A percentile compares a stretch with the other conserved stretches of the same genome.
These are phyloP conservation scores for Komagataea norvegica DNA, from an alignment of 1,139 yeast genomes.

Conservation along the genomic window DNA sequence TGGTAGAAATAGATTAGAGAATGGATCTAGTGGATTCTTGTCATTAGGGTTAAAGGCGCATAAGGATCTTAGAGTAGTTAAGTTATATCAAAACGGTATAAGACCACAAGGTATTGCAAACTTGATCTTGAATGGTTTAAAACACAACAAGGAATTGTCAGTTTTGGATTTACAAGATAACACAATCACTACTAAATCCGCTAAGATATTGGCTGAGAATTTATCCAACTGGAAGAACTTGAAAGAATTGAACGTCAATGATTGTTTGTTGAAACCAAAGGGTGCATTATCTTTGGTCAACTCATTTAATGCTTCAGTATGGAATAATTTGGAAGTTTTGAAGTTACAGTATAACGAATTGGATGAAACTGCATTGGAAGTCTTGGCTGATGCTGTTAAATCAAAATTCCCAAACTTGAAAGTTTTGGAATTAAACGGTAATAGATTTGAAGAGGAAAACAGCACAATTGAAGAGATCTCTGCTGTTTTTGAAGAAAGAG, in stretches of 20 bases:
- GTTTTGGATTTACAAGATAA: slow-evolving; percentile 90
- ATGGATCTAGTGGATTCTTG: slow-evolving; percentile 79
- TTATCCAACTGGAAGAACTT: slow-evolving; percentile 54
- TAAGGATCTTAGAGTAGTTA: slow-evolving; percentile 58
- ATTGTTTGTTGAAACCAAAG: slow-evolving; percentile 74
- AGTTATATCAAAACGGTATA: slow-evolving; percentile 92
- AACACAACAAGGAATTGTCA: slow-evolving; percentile 53
- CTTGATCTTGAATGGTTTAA: slow-evolving; percentile 69
- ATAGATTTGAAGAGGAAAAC: slow-evolving; percentile 78
- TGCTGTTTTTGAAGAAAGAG: slow-evolving; percentile 65
- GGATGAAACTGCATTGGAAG: slow-evolving; percentile 56
- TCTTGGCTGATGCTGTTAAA: slow-evolving; percentile 49
- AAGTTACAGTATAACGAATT: slow-evolving; percentile 89
- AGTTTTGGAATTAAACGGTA: slow-evolving; percentile 82
- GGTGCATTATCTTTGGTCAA: slow-evolving; percentile 60
- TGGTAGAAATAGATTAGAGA: slow-evolving; percentile 94
- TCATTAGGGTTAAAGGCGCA: slow-evolving; percentile 77
- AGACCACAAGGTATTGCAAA: slow-evolving; percentile 87
- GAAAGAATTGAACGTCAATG: slow-evolving; percentile 79
- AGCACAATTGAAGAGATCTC: slow-evolving; percentile 50
- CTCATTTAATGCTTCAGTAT: slow-evolving; percentile 35
- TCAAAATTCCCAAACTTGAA: slow-evolving; percentile 57
- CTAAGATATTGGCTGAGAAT: slow-evolving; percentile 61
- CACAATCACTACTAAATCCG: slow-evolving; percentile 84
- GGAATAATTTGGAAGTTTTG: slow-evolving; percentile 47